Evolutionary conservation across 2,329 filamentous ascomycete genomes (phyloP), one percentile per base, ranked within the genome.

Genomic region (Xylaria sp.): DNA sequence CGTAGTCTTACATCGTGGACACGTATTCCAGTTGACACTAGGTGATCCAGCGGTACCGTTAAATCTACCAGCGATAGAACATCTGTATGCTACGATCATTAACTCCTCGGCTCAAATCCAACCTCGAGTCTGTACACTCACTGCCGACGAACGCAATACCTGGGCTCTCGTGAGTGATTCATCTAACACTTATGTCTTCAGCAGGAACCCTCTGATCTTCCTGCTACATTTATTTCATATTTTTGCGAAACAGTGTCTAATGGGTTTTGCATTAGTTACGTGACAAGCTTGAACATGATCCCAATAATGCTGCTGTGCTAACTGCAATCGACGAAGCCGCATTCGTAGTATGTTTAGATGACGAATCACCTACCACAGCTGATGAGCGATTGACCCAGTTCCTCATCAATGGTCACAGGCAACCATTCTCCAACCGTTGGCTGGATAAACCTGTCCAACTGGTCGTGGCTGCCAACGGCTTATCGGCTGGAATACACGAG

Each of bases 271-370:
- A 23, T 23, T 38, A 73, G 63, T 26, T 62, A n/a, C 64, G 68
- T 20, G 42, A 59, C 6, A 51, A 68, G 15, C 70, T 72, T 28
- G 68, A 67, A 33, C 28, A 26, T 11, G n/a, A 61, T 3, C 46
- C 64, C 31, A 31, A 51, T 9, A 70, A 69, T 42, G 42, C 59
- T 2, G 66, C 61, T 17, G 28, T 59, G 6, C 46, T 71, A 13
- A 48, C 49, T 2, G 51, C 31, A 13, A 63, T 73, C 38, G 68
- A 72, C 23, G n/a, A 33, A 23, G 31, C 58, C 48, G 69, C 68
- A 1, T 72, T 72, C 36, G 57, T 72, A 33, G 51, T 73, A 15
- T 71, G 67, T 44, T 58, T 73, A n/a, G 70, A 68, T 42, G 70
- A 70, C 17, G 68, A 72, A 40, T 54, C 65, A 10, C 70, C 70